Evolutionary conservation across 257 asterid species (phyloP).

Genomic region (Anisodus tanguticus): DNA sequence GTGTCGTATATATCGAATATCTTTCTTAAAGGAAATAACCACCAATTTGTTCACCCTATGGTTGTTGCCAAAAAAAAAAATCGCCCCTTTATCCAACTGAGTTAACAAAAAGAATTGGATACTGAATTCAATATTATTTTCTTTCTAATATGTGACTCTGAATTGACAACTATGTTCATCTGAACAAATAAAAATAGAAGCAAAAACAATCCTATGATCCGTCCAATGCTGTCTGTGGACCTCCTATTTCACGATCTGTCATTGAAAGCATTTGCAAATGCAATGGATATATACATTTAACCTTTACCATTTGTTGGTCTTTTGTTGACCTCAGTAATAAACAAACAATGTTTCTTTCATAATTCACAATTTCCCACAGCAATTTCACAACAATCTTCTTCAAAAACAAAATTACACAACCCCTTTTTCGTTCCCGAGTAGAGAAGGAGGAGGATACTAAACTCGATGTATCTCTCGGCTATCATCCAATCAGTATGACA

Average conservation of each 20-base stretch:
- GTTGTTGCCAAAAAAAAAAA: no score
- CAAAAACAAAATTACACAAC: background rate
- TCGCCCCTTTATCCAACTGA: background rate
- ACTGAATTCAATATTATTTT: background rate
- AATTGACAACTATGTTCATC: background rate
- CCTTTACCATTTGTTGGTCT: background rate
- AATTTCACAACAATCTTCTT: constrained; percentile 9
- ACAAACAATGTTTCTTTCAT: background rate
- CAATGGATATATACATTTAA: background rate
- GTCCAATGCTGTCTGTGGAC: background rate
- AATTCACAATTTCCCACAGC: background rate
- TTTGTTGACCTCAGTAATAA: background rate
- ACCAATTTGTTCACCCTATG: no score
- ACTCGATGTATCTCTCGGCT: background rate
- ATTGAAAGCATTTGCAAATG: constrained; percentile 7
- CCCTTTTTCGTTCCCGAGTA: background rate
- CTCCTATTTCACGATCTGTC: background rate
- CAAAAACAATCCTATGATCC: no score
- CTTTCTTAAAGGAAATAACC: no score
- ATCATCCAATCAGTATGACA: background rate
- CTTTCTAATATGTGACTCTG: background rate
- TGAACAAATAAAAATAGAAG: background rate
- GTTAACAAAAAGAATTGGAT: background rate
- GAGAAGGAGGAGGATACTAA: background rate
- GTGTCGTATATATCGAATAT: no score